Conservation (phyloP, 1,139 yeast species). For the Dujonia santamariae region DNA sequence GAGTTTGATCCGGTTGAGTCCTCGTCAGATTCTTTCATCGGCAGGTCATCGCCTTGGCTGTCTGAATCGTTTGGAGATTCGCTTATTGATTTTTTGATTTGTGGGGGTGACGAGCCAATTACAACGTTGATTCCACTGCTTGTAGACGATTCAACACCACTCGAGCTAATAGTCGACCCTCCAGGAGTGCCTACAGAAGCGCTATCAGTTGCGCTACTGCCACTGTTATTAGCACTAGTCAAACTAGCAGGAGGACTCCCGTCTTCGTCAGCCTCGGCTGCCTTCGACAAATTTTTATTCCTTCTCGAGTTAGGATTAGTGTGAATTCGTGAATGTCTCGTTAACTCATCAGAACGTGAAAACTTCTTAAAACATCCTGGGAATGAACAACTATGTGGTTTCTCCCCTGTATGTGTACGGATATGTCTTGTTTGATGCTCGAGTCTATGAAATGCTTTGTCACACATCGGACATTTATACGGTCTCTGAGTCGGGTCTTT, state of each 20-base stretch:
- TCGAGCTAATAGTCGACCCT: too few relatives aligned
- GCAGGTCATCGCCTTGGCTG: not conserved
- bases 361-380: constrained; percentile 87
- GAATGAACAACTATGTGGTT: constrained; percentile 84
- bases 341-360: constrained; percentile 85
- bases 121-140: not conserved
- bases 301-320: constrained; percentile 72
- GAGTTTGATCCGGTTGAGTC: not conserved
- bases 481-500: constrained; percentile 51
- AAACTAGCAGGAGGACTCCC: not conserved
- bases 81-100: not conserved
- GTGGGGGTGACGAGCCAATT: constrained; percentile 2
- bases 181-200: too few relatives aligned
- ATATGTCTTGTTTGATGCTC: constrained; percentile 96
- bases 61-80: constrained; percentile 4
- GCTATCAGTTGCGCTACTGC: too few relatives aligned
- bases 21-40: not conserved
- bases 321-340: constrained; percentile 86
- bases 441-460: constrained; percentile 84
- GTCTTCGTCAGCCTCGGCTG: constrained; percentile 2
- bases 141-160: not conserved
- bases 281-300: constrained; percentile 33
- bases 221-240: not conserved
- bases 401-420: constrained; percentile 93
- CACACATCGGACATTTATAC: constrained; percentile 88